A percentile compares a stretch with the other conserved stretches of the same genome.
phyloP scores from a whole-genome alignment of 163 green algal species.

The Chlamydomonas reinhardtii region DNA sequence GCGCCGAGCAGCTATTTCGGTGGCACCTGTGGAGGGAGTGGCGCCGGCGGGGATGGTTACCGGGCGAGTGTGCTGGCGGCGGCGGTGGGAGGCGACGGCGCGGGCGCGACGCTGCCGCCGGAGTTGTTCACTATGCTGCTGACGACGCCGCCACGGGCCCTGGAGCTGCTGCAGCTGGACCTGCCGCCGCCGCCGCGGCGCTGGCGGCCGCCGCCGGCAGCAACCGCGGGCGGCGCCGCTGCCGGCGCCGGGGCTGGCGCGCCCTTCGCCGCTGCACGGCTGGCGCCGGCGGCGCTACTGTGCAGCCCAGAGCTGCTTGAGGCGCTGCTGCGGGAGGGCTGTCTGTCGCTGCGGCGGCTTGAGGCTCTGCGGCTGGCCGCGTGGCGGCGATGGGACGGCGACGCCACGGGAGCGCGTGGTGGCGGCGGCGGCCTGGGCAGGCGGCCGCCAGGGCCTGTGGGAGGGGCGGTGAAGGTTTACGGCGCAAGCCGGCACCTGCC shows the following conservation, averaged over 20 bases:
- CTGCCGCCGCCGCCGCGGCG: slow-evolving; percentile 3
- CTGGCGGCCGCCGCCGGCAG: not conserved
- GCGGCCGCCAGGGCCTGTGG: too few species aligned
- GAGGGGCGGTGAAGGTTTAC: not conserved
- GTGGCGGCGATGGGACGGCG: not conserved
- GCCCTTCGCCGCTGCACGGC: too few species aligned
- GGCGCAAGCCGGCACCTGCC: not conserved
- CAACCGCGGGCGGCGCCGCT: not conserved
- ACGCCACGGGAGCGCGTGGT: not conserved
- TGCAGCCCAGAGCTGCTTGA: slow-evolving; percentile 1
- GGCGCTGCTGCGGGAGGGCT: slow-evolving; percentile 4
- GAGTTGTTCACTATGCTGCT: slow-evolving; percentile 14
- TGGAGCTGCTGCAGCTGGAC: slow-evolving; percentile 18
- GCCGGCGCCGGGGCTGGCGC: not conserved
- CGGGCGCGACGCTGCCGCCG: not conserved
- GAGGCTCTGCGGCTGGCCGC: slow-evolving; percentile 1
- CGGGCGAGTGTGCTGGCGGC: too few species aligned
- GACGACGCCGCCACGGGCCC: not conserved
- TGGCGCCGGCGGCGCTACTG: slow-evolving; percentile 3
- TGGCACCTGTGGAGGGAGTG: not conserved
- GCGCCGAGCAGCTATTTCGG: not conserved
- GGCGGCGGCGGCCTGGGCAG: too few species aligned
- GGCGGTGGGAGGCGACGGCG: not conserved
- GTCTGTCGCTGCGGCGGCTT: slow-evolving; percentile 14
- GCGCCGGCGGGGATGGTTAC: too few species aligned